Evolutionary conservation across 169 alveolate genomes (phyloP).

Genomic region (Plasmodium berghei): DNA sequence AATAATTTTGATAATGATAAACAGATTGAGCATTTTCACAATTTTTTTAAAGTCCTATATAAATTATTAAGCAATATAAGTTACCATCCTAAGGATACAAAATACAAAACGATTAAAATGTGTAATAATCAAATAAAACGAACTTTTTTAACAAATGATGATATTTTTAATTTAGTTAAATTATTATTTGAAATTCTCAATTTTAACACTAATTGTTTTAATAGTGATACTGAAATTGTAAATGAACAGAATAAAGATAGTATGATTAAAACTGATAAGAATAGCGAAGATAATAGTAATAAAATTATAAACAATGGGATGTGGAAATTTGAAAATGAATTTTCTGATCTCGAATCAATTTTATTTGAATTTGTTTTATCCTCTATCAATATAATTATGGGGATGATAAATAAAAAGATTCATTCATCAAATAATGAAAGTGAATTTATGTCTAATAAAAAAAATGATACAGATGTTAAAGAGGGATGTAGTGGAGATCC

Average conservation of each 20-base stretch:
- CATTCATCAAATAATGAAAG: not conserved
- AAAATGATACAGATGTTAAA: constrained; percentile 6
- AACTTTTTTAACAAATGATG: constrained; percentile 32
- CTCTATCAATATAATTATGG: constrained; percentile 54
- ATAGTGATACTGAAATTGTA: not conserved
- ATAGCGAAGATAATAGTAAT: not conserved
- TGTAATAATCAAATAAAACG: constrained; percentile 35
- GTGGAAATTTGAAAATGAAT: constrained; percentile 62
- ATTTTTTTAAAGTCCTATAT: constrained; percentile 45
- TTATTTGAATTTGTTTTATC: constrained; percentile 66
- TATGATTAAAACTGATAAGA: not conserved
- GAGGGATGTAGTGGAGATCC: too few species aligned
- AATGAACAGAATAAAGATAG: not conserved
- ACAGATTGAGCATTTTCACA: constrained; percentile 45
- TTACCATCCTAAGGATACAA: constrained; percentile 53
- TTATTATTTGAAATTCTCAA: constrained; percentile 59
- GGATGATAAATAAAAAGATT: constrained; percentile 32
- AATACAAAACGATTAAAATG: constrained; percentile 49
- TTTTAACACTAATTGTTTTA: constrained; percentile 33
- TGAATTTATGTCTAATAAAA: not conserved
- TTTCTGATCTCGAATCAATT: constrained; percentile 48
- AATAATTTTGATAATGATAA: constrained; percentile 18
- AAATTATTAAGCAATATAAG: constrained; percentile 56
- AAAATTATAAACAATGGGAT: not conserved
- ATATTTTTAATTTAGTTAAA: constrained; percentile 54